These are phyloP conservation scores for Puccinia horiana DNA, from an alignment of 1,284 basidiomycete species.

Conservation along the genomic window DNA sequence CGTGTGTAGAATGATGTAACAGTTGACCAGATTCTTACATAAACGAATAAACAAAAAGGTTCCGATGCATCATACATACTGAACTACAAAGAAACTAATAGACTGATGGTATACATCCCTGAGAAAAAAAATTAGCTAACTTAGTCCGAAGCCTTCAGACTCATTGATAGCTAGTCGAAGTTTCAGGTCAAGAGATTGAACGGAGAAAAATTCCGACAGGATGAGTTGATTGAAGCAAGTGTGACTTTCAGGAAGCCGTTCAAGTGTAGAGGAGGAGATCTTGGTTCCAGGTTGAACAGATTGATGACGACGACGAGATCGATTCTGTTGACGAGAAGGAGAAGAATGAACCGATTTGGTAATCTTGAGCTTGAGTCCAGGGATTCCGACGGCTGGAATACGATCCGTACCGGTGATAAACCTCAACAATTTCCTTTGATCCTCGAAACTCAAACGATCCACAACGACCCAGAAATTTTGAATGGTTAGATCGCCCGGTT, in stretches of 20 bases:
- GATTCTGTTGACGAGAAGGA: neutral
- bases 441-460: neutral
- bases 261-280: no score
- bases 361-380: slow-evolving; percentile 14
- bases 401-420: slow-evolving; percentile 55
- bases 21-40: no score
- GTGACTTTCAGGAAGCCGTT: slow-evolving; percentile 5
- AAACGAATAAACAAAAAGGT: no score
- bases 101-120: no score
- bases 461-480: slow-evolving; percentile 54
- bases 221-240: slow-evolving; percentile 39
- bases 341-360: neutral
- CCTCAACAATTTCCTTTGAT: slow-evolving; percentile 52
- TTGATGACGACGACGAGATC: neutral
- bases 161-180: slow-evolving; percentile 30
- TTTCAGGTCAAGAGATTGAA: neutral
- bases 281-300: neutral
- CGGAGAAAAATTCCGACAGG: neutral
- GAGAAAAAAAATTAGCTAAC: no score
- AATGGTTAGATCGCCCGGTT: slow-evolving; percentile 49
- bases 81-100: no score
- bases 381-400: slow-evolving; percentile 52
- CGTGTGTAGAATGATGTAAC: no score
- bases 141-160: slow-evolving; percentile 35
- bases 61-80: no score